These are phyloP conservation scores for Hysterium pulicare DNA, from an alignment of 2,329 filamentous ascomycete species.

Conservation along the genomic window DNA sequence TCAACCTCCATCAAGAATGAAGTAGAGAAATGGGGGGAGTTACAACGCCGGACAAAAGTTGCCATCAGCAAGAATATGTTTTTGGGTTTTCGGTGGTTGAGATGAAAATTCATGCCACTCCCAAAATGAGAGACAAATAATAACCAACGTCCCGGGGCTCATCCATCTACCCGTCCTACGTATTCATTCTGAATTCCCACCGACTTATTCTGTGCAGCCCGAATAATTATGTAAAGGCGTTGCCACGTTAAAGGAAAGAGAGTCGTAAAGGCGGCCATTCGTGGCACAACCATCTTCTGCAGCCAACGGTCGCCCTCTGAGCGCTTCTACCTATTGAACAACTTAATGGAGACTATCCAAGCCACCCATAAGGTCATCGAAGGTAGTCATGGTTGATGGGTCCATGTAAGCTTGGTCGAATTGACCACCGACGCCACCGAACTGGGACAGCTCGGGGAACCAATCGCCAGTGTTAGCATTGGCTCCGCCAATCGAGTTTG, in stretches of 20 bases:
- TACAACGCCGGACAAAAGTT: not conserved
- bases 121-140: slow-evolving; percentile 14
- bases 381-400: slow-evolving; percentile 15
- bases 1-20: not conserved
- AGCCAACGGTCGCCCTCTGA: too few relatives aligned
- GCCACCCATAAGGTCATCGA: slow-evolving; percentile 30
- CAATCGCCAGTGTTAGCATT: slow-evolving; percentile 29
- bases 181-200: too few relatives aligned
- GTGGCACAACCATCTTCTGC: too few relatives aligned
- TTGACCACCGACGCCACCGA: slow-evolving; percentile 40
- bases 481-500: slow-evolving; percentile 19
- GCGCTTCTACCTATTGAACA: too few relatives aligned
- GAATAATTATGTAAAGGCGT: too few relatives aligned
- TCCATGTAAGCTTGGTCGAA: slow-evolving; percentile 30
- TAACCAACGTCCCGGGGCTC: slow-evolving; percentile 6
- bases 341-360: slow-evolving; percentile 19
- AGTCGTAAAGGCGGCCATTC: too few relatives aligned
- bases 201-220: too few relatives aligned
- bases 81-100: slow-evolving; percentile 32
- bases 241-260: too few relatives aligned
- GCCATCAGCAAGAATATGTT: slow-evolving; percentile 17
- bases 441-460: slow-evolving; percentile 37
- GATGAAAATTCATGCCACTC: slow-evolving; percentile 7
- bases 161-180: too few relatives aligned
- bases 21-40: not conserved